Evolutionary conservation across 2,329 filamentous ascomycete genomes (phyloP).

Genomic region (Aspergillus flavus): DNA sequence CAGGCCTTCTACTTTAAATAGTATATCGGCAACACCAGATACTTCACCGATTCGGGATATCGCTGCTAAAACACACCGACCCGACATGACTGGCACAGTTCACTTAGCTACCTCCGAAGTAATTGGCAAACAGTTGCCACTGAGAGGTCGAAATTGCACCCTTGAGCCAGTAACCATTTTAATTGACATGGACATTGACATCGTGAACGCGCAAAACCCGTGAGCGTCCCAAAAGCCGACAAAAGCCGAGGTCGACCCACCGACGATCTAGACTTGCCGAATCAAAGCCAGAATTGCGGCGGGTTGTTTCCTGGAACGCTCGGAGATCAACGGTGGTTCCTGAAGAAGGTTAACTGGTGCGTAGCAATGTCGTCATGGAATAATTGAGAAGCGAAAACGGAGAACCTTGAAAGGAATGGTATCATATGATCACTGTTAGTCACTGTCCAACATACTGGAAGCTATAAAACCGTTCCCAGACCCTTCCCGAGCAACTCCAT

Average conservation of each 20-base stretch:
- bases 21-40: too few relatives aligned
- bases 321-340: background rate
- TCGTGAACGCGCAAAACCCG: background rate
- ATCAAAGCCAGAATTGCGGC: too few relatives aligned
- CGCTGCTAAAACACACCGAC: background rate
- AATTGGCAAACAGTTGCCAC: background rate
- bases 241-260: slow-evolving; percentile 2
- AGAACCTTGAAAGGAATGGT: background rate
- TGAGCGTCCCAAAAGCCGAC: slow-evolving; percentile 13
- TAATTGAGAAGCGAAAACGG: background rate
- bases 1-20: too few relatives aligned
- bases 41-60: background rate
- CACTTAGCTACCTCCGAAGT: background rate
- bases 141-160: background rate
- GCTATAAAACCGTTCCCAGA: slow-evolving; percentile 3
- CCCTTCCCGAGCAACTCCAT: background rate
- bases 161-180: background rate
- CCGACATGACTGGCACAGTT: background rate
- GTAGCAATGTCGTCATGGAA: slow-evolving; percentile 13
- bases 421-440: background rate
- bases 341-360: background rate
- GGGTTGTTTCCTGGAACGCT: too few relatives aligned
- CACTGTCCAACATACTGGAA: background rate
- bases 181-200: background rate
- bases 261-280: background rate